Base-by-base conservation (phyloP, 1,284 basidiomycete genomes). In the Pyrrhoderma lamaoense region DNA sequence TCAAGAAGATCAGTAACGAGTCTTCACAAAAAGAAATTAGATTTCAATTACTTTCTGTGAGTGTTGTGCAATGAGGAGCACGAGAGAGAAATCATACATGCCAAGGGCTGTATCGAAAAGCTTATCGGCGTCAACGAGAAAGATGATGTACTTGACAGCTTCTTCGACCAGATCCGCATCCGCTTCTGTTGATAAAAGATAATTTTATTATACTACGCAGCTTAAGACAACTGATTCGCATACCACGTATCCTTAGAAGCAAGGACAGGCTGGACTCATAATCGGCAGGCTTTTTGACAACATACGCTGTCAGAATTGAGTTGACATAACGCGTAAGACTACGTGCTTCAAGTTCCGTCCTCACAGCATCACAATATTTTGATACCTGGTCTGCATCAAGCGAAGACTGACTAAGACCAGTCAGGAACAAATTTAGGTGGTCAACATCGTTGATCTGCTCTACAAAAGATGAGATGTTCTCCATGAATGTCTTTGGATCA, bases 81-180 rank as follows among this genome's bases (percentile, higher is more conserved):
- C 94, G 2, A 99, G 74, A 19, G 89, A 84, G 68, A 99, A 97
- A 67, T 99, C 93, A 67, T 99, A 99, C 93, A 98, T 98, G 21
- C 96, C 95, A 21, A 99, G 76, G 1, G 96, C 96, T 3, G 89
- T 89, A 64, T 98, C 85, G 69, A 94, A 99, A 2, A 99, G 76
- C 56, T 78, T 79, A 61, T 99, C 85, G 0, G 93, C 92, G 62
- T 98, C 93, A 14, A 93, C 92, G 27, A 99, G 78, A 75, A 98
- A 99, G 65, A 99, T 96, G 65, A 99, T 88, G 63, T 99, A 99
- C 65, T 95, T 97, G 61, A 98, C 89, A 2, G 95, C 95, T 52
- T 97, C 93, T 63, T 98, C 93, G 3, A 96, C 90, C 0, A 92
- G 69, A 36, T 81, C 75, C 0, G 85, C 79, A 57, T 90, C 78